These are phyloP conservation scores for Leucosporidium creatinivorum DNA, from an alignment of 768 basidiomycete species.

Conservation along the genomic window DNA sequence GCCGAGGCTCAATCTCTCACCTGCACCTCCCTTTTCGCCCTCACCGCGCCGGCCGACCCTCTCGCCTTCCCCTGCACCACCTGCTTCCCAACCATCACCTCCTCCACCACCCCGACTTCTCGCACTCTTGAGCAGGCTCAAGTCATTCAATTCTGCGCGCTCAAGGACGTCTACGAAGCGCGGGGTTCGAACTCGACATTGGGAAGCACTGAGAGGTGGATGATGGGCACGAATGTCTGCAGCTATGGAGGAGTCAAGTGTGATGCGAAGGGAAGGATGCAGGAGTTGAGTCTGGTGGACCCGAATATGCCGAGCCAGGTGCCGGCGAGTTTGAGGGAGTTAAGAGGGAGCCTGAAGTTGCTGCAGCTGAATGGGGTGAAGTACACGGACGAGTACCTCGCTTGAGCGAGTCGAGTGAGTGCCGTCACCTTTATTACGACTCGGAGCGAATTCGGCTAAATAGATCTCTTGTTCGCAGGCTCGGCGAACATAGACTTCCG, in stretches of 20 bases:
- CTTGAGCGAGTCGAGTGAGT: not conserved
- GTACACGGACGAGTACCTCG: not conserved
- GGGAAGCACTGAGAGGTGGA: not conserved
- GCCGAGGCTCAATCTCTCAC: not conserved
- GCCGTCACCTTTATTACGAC: too few relatives aligned
- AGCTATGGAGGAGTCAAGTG: not conserved
- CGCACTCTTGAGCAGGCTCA: not conserved
- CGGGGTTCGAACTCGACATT: not conserved
- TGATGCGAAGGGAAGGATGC: not conserved
- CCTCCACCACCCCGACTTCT: not conserved
- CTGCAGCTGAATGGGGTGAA: not conserved
- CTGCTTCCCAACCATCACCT: not conserved
- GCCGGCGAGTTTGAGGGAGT: not conserved
- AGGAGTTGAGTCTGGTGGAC: not conserved
- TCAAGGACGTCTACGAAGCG: not conserved
- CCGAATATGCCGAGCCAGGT: not conserved
- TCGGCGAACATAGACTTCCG: too few relatives aligned
- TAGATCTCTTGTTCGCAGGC: too few relatives aligned
- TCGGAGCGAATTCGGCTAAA: too few relatives aligned
- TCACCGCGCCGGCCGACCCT: not conserved
- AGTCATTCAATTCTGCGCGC: not conserved
- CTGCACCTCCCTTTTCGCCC: constrained; percentile 1
- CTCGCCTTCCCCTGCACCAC: not conserved
- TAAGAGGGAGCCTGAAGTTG: not conserved
- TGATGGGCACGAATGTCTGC: not conserved